These are phyloP conservation scores for Neopestalotiopsis sp. DNA, from an alignment of 2,329 filamentous ascomycete genomes.

Conservation along the genomic window DNA sequence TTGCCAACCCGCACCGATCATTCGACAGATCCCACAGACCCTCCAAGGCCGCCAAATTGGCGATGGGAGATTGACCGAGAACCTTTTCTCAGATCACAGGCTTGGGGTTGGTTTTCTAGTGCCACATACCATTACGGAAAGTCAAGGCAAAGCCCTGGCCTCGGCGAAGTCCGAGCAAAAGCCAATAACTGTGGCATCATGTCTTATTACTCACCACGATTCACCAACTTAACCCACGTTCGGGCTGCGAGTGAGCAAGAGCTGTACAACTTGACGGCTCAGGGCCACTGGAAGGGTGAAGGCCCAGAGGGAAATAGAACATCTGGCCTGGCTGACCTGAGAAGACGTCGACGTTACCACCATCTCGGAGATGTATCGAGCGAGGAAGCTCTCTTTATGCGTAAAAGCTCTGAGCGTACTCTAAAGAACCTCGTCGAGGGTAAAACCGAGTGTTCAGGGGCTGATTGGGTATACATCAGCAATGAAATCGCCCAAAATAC, in stretches of 20 bases:
- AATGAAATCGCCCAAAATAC: slow-evolving; percentile 49
- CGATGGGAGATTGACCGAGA: slow-evolving; percentile 36
- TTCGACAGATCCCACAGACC: slow-evolving; percentile 39
- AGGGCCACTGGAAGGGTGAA: slow-evolving; percentile 44
- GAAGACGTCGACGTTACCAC: slow-evolving; percentile 43
- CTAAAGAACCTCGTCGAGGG: slow-evolving; percentile 32
- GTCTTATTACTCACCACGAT: slow-evolving; percentile 49
- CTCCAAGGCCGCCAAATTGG: slow-evolving; percentile 45
- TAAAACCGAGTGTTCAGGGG: slow-evolving; percentile 40
- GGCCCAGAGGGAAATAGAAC: slow-evolving; percentile 30
- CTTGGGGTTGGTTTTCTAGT: slow-evolving; percentile 51
- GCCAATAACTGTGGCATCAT: slow-evolving; percentile 48
- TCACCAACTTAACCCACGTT: slow-evolving; percentile 36
- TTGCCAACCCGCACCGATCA: slow-evolving; percentile 41
- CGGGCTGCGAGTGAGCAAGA: slow-evolving; percentile 40
- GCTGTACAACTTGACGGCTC: slow-evolving; percentile 46
- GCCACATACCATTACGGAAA: slow-evolving; percentile 50
- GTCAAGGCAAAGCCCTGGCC: slow-evolving; percentile 41
- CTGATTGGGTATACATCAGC: slow-evolving; percentile 49
- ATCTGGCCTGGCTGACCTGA: slow-evolving; percentile 39
- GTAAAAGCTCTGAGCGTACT: slow-evolving; percentile 35
- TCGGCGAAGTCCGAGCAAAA: slow-evolving; percentile 48
- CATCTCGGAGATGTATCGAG: slow-evolving; percentile 38
- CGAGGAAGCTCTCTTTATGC: slow-evolving; percentile 42
- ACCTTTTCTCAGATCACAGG: slow-evolving; percentile 45